Percentiles rank a stretch among this genome's conserved stretches.
Evolutionary conservation across 2,329 filamentous ascomycete genomes (phyloP).

Genomic region (Ceratocystis lukuohia): DNA sequence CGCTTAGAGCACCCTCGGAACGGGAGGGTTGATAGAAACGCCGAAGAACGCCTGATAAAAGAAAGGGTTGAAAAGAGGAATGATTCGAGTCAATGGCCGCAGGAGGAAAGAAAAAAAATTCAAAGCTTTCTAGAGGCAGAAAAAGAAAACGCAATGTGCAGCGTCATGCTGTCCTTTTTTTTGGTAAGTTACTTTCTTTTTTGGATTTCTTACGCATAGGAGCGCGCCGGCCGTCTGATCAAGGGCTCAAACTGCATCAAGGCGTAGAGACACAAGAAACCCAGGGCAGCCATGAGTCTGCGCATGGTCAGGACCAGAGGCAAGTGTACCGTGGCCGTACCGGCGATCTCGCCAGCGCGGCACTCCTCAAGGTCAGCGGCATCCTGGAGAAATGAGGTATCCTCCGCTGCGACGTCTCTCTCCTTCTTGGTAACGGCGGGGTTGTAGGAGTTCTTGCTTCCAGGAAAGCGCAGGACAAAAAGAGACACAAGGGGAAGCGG

Average conservation of each 20-base stretch:
- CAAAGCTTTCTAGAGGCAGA: conserved; percentile 5
- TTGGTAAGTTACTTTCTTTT: not conserved
- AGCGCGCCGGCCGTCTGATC: conserved; percentile 17
- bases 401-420: conserved; percentile 4
- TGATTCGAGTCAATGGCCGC: not conserved
- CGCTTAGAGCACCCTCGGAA: not conserved
- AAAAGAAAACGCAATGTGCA: conserved; percentile 1
- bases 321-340: not conserved
- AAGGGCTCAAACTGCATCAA: conserved; percentile 20
- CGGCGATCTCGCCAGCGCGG: not conserved
- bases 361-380: conserved; percentile 18
- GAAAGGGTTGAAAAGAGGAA: not conserved
- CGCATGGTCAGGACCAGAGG: conserved; percentile 18
- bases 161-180: not conserved
- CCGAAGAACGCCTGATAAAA: not conserved
- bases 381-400: conserved; percentile 14
- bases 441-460: not conserved
- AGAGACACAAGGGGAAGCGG: conserved; percentile 15
- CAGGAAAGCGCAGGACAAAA: conserved; percentile 8
- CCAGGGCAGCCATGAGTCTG: conserved; percentile 16
- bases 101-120: not conserved
- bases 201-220: conserved; percentile 15
- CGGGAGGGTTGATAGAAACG: not conserved
- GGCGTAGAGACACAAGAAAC: conserved; percentile 18
- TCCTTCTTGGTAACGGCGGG: conserved; percentile 2